phyloP scores from a whole-genome alignment of 2,329 filamentous ascomycete species.

The Aspergillus alliaceus region DNA sequence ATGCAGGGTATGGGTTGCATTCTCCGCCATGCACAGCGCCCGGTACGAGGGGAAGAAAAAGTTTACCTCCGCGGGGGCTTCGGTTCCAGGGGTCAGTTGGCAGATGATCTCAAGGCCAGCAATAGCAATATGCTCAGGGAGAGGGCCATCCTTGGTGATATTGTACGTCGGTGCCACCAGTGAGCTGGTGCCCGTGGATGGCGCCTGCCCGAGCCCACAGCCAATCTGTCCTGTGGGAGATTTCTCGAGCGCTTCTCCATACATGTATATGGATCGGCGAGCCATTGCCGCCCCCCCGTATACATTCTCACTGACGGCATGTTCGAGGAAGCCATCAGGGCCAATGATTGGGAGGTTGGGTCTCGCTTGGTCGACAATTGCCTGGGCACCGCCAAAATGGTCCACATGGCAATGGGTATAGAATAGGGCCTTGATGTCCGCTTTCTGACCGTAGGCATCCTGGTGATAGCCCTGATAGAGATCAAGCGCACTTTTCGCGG shows the following conservation, averaged over 20 bases:
- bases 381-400: conserved; percentile 36
- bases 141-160: conserved; percentile 32
- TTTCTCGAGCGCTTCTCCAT: conserved; percentile 37
- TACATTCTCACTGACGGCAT: conserved; percentile 42
- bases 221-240: conserved; percentile 37
- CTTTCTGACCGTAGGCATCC: too few species aligned
- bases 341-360: too few species aligned
- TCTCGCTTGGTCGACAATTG: conserved; percentile 9
- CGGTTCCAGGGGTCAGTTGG: conserved; percentile 43
- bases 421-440: conserved; percentile 34
- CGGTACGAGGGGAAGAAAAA: conserved; percentile 39
- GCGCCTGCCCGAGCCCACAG: conserved; percentile 38
- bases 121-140: too few species aligned
- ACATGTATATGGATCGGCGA: conserved; percentile 42
- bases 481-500: conserved; percentile 30
- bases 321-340: conserved; percentile 42
- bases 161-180: conserved; percentile 26
- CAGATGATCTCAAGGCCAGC: conserved; percentile 42
- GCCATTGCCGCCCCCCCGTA: conserved; percentile 40
- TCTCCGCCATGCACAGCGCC: conserved; percentile 42
- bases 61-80: conserved; percentile 46
- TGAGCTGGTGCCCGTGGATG: too few species aligned
- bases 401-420: conserved; percentile 46
- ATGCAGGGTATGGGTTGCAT: conserved; percentile 42
- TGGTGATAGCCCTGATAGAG: conserved; percentile 30